phyloP scores from a whole-genome alignment of 2,329 filamentous ascomycete species.

The Camillea tinctor region DNA sequence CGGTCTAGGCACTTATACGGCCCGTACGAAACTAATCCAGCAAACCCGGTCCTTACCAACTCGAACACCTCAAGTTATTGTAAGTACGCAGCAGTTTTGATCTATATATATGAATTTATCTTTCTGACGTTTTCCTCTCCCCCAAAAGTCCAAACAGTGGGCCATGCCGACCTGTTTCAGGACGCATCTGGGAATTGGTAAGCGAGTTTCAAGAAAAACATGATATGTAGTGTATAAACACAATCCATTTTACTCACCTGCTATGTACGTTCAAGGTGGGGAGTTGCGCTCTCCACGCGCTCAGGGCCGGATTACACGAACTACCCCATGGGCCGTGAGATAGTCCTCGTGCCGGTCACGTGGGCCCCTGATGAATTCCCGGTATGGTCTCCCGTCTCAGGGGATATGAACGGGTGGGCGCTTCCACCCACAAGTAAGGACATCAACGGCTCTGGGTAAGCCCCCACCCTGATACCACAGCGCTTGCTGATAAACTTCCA shows the following conservation, averaged over 20 bases:
- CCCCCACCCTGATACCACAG: neutral
- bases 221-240: neutral
- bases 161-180: slow-evolving; percentile 57
- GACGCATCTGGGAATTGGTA: slow-evolving; percentile 41
- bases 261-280: slow-evolving; percentile 33
- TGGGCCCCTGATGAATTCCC: slow-evolving; percentile 38
- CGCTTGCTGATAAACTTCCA: neutral
- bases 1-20: slow-evolving; percentile 41
- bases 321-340: slow-evolving; percentile 45
- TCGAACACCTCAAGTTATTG: slow-evolving; percentile 43
- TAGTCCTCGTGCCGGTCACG: slow-evolving; percentile 38
- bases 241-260: no score
- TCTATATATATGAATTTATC: no score
- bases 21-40: slow-evolving; percentile 42
- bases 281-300: slow-evolving; percentile 40
- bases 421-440: slow-evolving; percentile 14
- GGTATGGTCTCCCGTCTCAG: slow-evolving; percentile 34
- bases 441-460: slow-evolving; percentile 29
- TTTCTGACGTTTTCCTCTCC: no score
- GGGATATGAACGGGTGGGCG: slow-evolving; percentile 36
- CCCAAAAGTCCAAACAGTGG: slow-evolving; percentile 47
- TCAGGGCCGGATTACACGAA: slow-evolving; percentile 38
- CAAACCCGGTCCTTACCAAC: slow-evolving; percentile 47
- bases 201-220: slow-evolving; percentile 1
- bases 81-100: slow-evolving; percentile 12